Conservation (phyloP, 768 basidiomycete species). For the Strobilomyces confusus region DNA sequence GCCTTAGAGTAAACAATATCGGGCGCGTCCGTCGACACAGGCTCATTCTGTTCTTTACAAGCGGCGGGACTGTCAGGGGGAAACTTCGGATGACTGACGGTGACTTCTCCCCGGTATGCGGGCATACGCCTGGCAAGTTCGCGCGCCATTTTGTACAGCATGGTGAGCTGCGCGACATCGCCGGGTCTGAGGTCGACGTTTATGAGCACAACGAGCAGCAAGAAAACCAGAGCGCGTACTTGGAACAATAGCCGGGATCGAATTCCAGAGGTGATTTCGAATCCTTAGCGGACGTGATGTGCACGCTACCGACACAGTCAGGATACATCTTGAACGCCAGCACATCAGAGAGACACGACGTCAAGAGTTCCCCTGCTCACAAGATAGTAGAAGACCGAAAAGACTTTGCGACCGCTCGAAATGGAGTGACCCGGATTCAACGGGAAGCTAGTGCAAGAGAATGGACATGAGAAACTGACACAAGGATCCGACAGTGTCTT, state of each 20-base stretch:
- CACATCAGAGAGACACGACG: not conserved
- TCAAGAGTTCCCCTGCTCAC: not conserved
- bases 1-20: conserved; percentile 32
- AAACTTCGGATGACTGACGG: conserved; percentile 29
- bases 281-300: conserved; percentile 42
- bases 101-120: conserved; percentile 20
- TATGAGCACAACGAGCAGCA: not conserved
- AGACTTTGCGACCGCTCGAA: conserved; percentile 23
- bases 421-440: conserved; percentile 12
- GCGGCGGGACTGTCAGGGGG: conserved; percentile 25
- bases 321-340: conserved; percentile 37
- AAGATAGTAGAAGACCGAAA: conserved; percentile 12
- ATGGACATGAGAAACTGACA: not conserved
- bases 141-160: conserved; percentile 52
- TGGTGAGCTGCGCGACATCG: not conserved
- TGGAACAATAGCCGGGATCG: conserved; percentile 40
- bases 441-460: conserved; percentile 20
- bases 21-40: conserved; percentile 25
- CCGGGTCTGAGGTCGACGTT: conserved; percentile 6
- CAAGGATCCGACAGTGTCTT: conserved; percentile 1
- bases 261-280: conserved; percentile 42
- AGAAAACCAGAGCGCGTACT: conserved; percentile 28
- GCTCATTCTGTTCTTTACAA: conserved; percentile 13
- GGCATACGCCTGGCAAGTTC: conserved; percentile 55
- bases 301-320: conserved; percentile 42